A percentile compares a stretch with the other conserved stretches of the same genome.
These are phyloP conservation scores for Candida tammaniensis DNA, from an alignment of 805 yeast species.

Conservation along the genomic window DNA sequence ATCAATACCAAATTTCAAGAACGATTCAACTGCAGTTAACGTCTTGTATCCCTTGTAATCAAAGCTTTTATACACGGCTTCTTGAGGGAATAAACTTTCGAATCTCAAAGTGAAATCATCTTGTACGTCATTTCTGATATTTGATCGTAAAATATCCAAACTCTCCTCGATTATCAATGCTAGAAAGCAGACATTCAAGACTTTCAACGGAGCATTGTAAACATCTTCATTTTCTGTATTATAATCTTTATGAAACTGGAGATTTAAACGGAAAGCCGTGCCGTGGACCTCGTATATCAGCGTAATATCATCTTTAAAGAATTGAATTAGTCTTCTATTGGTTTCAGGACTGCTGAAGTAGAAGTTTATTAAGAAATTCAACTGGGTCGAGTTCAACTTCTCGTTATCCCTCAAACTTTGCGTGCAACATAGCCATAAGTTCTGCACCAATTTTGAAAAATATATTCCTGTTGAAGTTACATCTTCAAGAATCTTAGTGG, in stretches of 20 bases:
- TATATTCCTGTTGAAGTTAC: neutral
- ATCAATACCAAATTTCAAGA: slow-evolving; percentile 1
- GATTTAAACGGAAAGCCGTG: no score
- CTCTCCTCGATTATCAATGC: slow-evolving; percentile 31
- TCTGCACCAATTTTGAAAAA: neutral
- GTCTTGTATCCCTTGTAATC: slow-evolving; percentile 4
- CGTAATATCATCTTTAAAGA: slow-evolving; percentile 4
- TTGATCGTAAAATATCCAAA: slow-evolving; percentile 18
- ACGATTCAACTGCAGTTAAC: no score
- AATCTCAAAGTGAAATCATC: slow-evolving; percentile 15
- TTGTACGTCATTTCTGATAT: slow-evolving; percentile 5
- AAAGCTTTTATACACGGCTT: slow-evolving; percentile 5
- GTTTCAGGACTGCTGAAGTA: slow-evolving; percentile 2
- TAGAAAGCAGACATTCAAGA: slow-evolving; percentile 27
- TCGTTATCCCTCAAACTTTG: neutral
- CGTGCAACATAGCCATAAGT: neutral
- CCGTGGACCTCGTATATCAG: no score
- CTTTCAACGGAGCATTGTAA: no score
- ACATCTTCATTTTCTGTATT: neutral
- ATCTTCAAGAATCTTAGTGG: neutral
- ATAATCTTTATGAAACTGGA: no score
- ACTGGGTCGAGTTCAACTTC: neutral
- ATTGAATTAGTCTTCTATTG: neutral
- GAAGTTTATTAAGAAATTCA: slow-evolving; percentile 3
- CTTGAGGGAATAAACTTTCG: slow-evolving; percentile 24